Conservation (phyloP, 2,329 filamentous ascomycete species). For the Dactylellina parvicollis region DNA sequence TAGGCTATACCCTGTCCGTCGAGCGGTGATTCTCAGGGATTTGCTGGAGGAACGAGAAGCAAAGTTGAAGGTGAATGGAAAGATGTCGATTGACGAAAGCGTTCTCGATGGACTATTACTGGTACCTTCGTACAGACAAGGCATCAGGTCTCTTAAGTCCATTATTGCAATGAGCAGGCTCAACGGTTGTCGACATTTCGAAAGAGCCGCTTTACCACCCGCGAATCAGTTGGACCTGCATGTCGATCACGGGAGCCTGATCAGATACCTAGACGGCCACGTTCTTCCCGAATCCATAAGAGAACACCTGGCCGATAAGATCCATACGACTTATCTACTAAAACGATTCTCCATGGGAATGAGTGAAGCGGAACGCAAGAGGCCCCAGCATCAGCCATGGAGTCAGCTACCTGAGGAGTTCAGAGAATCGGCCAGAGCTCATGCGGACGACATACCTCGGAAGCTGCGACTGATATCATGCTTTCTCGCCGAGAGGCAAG, state of each 20-base stretch:
- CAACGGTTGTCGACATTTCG: slow-evolving; percentile 23
- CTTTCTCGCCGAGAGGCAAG: slow-evolving; percentile 36
- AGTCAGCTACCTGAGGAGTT: slow-evolving; percentile 30
- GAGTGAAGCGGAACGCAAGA: slow-evolving; percentile 19
- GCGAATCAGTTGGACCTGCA: slow-evolving; percentile 30
- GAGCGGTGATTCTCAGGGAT: slow-evolving; percentile 31
- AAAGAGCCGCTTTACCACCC: slow-evolving; percentile 34
- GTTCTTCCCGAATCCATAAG: slow-evolving; percentile 27
- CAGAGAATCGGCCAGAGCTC: slow-evolving; percentile 34
- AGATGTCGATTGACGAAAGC: slow-evolving; percentile 33
- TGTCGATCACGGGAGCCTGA: slow-evolving; percentile 15
- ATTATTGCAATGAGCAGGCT: slow-evolving; percentile 46
- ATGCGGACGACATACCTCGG: slow-evolving; percentile 38
- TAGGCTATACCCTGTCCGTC: slow-evolving; percentile 41
- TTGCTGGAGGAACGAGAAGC: slow-evolving; percentile 22
- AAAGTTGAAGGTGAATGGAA: slow-evolving; percentile 30
- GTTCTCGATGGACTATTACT: slow-evolving; percentile 35
- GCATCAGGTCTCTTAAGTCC: slow-evolving; percentile 30
- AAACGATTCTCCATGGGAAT: slow-evolving; percentile 44
- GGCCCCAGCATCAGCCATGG: slow-evolving; percentile 22
- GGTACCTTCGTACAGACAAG: slow-evolving; percentile 33
- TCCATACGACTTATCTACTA: slow-evolving; percentile 19
- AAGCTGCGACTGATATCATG: slow-evolving; percentile 29
- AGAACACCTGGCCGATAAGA: slow-evolving; percentile 29
- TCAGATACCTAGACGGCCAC: slow-evolving; percentile 27